Evolutionary conservation across 352 stramenopile genomes (phyloP), one percentile per base, ranked within the genome.

Genomic region (Phytophthora syringae): DNA sequence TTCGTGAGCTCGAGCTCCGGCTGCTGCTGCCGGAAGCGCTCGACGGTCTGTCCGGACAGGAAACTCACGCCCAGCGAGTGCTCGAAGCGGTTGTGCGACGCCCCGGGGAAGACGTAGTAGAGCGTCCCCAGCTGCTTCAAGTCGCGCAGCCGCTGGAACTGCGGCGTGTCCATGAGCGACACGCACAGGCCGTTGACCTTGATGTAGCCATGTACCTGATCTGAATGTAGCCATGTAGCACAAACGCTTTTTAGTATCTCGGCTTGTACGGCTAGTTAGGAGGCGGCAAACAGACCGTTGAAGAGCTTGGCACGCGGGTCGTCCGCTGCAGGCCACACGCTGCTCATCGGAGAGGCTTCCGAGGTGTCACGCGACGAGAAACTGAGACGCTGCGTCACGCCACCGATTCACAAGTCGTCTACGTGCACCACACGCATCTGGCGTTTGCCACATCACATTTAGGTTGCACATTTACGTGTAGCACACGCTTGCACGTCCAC

Each of bases 1-100:
- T 84, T 70, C 5, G 92, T 98, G 44, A 98, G 95, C 27, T 81
- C 70, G 0, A 99, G 79, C 50, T 97, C 80, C 3, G 89, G 92
- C 64, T 99, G 95, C 36, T 88, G 74, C 22, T 76, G 54, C 25
- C 82, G 76, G 64, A 99, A 93, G n/a, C 73, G 76, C 62, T 86
- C 74, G 37, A 96, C 82, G 6, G 97, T 89, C 65, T 92, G 69
- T 49, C 92, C 90, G 0, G 96, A 96, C n/a, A 99, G 74, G 68
- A 98, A 91, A 15, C 92, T 93, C 28, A 99, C 96, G 21, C 97
- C 97, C 5, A 99, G 59, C 11, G 82, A 98, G 74, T 99, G 97
- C 67, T 98, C 92, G 54, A 99, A 99, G n/a, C 97, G 83, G 52
- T 93, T 97, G 74, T 99, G 97, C 42, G 87, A 94, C 1, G 80